These are phyloP conservation scores for Agaricus blazei DNA, from an alignment of 768 basidiomycete species.

Conservation along the genomic window DNA sequence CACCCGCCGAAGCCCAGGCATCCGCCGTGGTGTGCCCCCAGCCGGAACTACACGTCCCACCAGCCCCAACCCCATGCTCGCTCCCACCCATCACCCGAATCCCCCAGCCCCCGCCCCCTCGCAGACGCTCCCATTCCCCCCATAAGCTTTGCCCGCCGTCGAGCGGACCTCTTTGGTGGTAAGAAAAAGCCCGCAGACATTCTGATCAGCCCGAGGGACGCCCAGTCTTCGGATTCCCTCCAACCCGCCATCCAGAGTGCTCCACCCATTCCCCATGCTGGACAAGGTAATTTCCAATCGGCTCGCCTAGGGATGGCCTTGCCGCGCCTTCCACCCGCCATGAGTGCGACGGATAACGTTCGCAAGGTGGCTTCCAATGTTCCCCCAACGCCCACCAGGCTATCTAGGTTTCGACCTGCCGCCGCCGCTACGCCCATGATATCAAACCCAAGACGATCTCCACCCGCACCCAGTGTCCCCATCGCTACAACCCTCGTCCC, in stretches of 20 bases:
- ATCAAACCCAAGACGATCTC: conserved; percentile 36
- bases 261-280: conserved; percentile 57
- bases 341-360: conserved; percentile 36
- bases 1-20: conserved; percentile 33
- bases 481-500: conserved; percentile 64
- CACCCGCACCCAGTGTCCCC: conserved; percentile 59
- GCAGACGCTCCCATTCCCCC: conserved; percentile 62
- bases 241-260: conserved; percentile 74
- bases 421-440: conserved; percentile 19
- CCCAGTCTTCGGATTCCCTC: conserved; percentile 46
- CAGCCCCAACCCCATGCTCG: conserved; percentile 28
- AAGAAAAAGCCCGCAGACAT: conserved; percentile 79
- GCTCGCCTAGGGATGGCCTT: conserved; percentile 58
- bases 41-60: conserved; percentile 22
- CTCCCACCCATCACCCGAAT: conserved; percentile 19
- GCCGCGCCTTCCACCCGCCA: conserved; percentile 55
- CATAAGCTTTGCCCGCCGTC: conserved; percentile 73
- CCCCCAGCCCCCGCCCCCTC: conserved; percentile 21
- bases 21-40: conserved; percentile 23
- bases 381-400: conserved; percentile 67
- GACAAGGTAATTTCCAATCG: conserved; percentile 34
- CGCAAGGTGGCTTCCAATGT: conserved; percentile 55
- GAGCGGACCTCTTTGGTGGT: conserved; percentile 57
- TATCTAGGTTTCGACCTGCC: conserved; percentile 40
- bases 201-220: conserved; percentile 66